phyloP scores from a whole-genome alignment of 139 green algal species.

The Chloropicon primus region DNA sequence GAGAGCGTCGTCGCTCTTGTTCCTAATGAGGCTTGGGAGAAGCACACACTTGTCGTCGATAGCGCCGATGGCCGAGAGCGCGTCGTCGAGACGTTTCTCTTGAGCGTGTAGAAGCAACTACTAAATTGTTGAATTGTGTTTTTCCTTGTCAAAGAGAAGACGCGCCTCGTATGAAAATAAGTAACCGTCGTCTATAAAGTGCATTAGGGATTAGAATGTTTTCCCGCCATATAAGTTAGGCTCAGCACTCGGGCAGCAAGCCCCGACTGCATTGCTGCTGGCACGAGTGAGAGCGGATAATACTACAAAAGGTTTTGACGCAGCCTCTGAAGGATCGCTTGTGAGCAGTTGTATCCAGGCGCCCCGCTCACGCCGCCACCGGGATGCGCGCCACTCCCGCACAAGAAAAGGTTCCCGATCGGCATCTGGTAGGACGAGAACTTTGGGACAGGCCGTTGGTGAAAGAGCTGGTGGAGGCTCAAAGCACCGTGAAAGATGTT shows the following conservation, averaged over 20 bases:
- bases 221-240: too few species aligned
- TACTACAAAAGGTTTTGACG: too few species aligned
- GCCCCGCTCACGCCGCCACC: constrained; percentile 10
- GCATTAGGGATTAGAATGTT: too few species aligned
- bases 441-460: not conserved
- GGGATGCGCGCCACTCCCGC: constrained; percentile 6
- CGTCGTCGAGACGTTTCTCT: too few species aligned
- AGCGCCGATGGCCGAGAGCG: too few species aligned
- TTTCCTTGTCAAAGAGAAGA: too few species aligned
- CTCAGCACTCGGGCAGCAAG: not conserved
- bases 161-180: constrained; percentile 1
- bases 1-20: not conserved
- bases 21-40: not conserved
- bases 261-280: not conserved
- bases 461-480: constrained; percentile 2
- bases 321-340: not conserved
- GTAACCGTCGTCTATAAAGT: too few species aligned
- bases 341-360: not conserved
- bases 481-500: constrained; percentile 15
- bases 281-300: too few species aligned
- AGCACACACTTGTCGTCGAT: not conserved
- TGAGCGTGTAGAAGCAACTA: not conserved
- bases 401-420: constrained; percentile 8
- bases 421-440: constrained; percentile 4
- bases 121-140: too few species aligned